Evolutionary conservation across 2,329 filamentous ascomycete genomes (phyloP).

Genomic region (Penicillium sp.): DNA sequence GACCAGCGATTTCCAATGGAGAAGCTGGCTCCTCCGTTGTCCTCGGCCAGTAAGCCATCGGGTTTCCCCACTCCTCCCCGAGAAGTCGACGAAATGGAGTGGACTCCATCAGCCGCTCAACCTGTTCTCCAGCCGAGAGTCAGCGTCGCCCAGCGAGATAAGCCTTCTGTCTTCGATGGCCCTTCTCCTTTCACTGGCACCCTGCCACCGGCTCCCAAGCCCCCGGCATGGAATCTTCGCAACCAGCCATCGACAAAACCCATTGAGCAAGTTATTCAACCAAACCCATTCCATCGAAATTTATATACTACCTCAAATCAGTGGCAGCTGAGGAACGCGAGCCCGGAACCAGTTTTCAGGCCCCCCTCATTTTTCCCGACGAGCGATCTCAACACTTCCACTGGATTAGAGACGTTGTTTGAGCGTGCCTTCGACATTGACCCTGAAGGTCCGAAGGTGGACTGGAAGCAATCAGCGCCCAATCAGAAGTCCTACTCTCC

Average conservation of each 20-base stretch:
- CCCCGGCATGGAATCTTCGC: slow-evolving; percentile 47
- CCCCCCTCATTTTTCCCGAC: slow-evolving; percentile 51
- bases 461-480: slow-evolving; percentile 25
- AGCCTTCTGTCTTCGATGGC: slow-evolving; percentile 35
- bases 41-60: slow-evolving; percentile 27
- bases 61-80: slow-evolving; percentile 44
- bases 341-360: slow-evolving; percentile 43
- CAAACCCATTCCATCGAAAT: slow-evolving; percentile 43
- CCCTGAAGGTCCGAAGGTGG: slow-evolving; percentile 29
- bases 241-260: slow-evolving; percentile 39
- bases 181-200: slow-evolving; percentile 50
- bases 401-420: slow-evolving; percentile 53
- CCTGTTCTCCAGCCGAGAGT: slow-evolving; percentile 37
- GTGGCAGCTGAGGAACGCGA: slow-evolving; percentile 23
- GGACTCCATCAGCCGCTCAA: slow-evolving; percentile 51
- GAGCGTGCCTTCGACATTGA: slow-evolving; percentile 49
- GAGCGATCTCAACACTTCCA: slow-evolving; percentile 47
- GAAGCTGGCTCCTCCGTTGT: slow-evolving; percentile 40
- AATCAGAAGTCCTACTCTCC: slow-evolving; percentile 11
- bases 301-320: slow-evolving; percentile 31
- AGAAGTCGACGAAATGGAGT: slow-evolving; percentile 54
- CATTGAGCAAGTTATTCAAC: slow-evolving; percentile 40
- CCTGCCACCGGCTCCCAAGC: slow-evolving; percentile 46
- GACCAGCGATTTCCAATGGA: slow-evolving; percentile 45
- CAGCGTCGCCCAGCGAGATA: slow-evolving; percentile 36